Conservation (phyloP, 2,329 filamentous ascomycete genomes). For the Alternaria triticina region DNA sequence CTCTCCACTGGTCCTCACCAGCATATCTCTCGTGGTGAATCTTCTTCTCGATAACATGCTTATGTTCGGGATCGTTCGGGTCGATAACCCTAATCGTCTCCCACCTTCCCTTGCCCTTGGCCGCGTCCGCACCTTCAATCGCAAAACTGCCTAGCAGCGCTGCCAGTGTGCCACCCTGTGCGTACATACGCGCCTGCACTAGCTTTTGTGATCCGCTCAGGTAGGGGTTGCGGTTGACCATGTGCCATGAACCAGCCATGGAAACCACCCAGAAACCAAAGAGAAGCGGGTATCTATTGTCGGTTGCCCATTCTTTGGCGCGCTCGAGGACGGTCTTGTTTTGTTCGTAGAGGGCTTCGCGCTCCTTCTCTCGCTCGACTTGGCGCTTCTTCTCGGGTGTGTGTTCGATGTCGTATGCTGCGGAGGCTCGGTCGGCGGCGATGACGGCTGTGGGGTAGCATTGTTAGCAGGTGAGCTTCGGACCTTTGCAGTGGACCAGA, state of each 20-base stretch:
- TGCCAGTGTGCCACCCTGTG: constrained; percentile 84
- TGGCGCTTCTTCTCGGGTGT: constrained; percentile 61
- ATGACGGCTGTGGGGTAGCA: constrained; percentile 68
- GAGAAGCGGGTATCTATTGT: constrained; percentile 88
- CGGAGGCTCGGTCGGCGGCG: constrained; percentile 77
- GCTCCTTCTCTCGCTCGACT: constrained; percentile 36
- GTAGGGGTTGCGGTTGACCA: constrained; percentile 80
- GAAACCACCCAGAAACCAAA: constrained; percentile 80
- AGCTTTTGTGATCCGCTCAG: constrained; percentile 82
- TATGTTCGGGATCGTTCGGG: constrained; percentile 81
- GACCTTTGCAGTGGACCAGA: too few relatives aligned
- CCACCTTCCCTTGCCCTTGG: constrained; percentile 77
- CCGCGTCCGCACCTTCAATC: constrained; percentile 81
- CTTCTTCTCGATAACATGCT: constrained; percentile 83
- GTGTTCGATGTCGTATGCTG: constrained; percentile 71
- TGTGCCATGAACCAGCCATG: constrained; percentile 74
- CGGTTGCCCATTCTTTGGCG: constrained; percentile 73
- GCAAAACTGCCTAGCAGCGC: constrained; percentile 82
- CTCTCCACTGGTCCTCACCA: constrained; percentile 92
- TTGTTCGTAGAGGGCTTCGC: constrained; percentile 53
- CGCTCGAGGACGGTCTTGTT: constrained; percentile 66
- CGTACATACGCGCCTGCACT: constrained; percentile 93
- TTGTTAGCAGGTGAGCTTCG: constrained; percentile 10
- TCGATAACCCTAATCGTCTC: constrained; percentile 83
- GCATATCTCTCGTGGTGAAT: constrained; percentile 86